Evolutionary conservation across 73 alveolate species (phyloP).

Genomic region (Durusdinium trenchii): DNA sequence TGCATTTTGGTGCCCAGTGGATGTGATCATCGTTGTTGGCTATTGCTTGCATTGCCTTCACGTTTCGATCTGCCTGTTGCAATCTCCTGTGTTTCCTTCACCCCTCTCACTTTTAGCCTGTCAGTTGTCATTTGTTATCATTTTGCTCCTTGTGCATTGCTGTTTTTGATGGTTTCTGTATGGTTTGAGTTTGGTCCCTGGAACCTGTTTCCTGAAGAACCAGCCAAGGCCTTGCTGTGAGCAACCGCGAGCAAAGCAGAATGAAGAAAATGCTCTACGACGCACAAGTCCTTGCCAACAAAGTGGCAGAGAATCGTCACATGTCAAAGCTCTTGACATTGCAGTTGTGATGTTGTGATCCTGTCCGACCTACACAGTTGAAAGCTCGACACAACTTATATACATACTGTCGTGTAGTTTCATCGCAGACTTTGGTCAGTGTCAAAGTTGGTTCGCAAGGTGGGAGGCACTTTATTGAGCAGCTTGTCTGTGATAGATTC

Average conservation of each 20-base stretch:
- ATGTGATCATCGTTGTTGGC: too few relatives aligned
- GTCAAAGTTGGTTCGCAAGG: background rate
- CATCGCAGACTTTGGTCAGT: background rate
- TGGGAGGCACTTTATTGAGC: conserved; percentile 73
- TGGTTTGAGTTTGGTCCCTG: too few relatives aligned
- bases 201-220: too few relatives aligned
- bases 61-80: too few relatives aligned
- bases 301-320: conserved; percentile 7
- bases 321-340: background rate
- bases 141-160: too few relatives aligned
- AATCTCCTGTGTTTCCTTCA: background rate
- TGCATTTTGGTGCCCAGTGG: too few relatives aligned
- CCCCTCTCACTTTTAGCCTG: too few relatives aligned
- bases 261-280: conserved; percentile 87
- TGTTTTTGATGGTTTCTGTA: too few relatives aligned
- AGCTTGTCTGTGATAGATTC: conserved; percentile 7
- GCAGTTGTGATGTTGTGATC: background rate
- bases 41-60: too few relatives aligned
- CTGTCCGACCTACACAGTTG: background rate
- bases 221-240: conserved; percentile 63
- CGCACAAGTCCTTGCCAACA: conserved; percentile 84
- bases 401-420: too few relatives aligned
- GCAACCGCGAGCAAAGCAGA: conserved; percentile 61
- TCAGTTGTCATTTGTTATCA: too few relatives aligned
- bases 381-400: too few relatives aligned